Evolutionary conservation across 2,329 filamentous ascomycete species (phyloP), one percentile per base, ranked within the genome.

Genomic region (Ophiostoma sp.): DNA sequence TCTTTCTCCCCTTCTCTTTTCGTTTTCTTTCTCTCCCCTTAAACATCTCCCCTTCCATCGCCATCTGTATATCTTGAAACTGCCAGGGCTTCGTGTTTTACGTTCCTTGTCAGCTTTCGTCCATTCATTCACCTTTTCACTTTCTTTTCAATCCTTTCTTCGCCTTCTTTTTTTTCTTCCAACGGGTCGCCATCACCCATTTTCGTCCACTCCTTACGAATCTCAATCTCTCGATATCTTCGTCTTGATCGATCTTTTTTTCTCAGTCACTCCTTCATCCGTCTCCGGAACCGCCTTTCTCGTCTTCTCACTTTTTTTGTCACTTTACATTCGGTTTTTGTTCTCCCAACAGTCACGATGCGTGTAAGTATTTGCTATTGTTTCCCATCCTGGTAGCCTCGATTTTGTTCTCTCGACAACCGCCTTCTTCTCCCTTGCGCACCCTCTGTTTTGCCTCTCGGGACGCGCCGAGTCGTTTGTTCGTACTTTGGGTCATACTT

Each of bases 321-420:
- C 39, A 7, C 19, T 33, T 45, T 57, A n/a, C n/a, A n/a, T 45
- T 31, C 55, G 25, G 42, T n/a, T 28, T 70, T 15, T 19, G 6
- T 69, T 33, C 50, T 69, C 31, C 17, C 15, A 61, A 28, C 33
- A 66, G 48, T 64, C 73, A 69, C 66, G 31, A 74, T 74, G 73
- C 71, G 71, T 74, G 73, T 74, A 71, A 57, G 71, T 72, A 12
- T 64, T 12, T 57, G 7, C 22, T 11, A 52, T 72, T 66, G n/a
- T 19, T 28, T n/a, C 64, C 19, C 31, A 19, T 4, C 31, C 19
- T 25, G 8, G 7, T 36, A 1, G 7, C 25, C 17, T 25, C 50
- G 2, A n/a, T 50, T 50, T 31, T 33, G 19, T 48, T 31, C 42
- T 68, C 6, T 28, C 7, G 22, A 25, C 36, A 25, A 42, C 36